Percentiles rank a stretch among this genome's conserved stretches.
Conservation (phyloP, 2,329 filamentous ascomycete genomes). For the Phaeosphaeria sp. region DNA sequence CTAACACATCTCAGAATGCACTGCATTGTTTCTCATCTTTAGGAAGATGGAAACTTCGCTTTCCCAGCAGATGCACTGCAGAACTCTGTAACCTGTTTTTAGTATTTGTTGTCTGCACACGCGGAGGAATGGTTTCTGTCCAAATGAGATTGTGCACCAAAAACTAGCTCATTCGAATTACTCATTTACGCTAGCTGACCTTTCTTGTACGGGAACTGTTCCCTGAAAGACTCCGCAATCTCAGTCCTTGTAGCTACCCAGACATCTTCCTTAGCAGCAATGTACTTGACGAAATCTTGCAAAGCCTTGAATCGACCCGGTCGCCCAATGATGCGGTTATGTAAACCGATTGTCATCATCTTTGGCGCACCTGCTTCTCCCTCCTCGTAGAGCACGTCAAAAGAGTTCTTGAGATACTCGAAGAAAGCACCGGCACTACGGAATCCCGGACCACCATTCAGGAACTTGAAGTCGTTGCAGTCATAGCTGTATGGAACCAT, state of each 20-base stretch:
- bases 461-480: conserved; percentile 62
- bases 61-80: too few species aligned
- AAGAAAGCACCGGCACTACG: conserved; percentile 54
- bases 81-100: not conserved
- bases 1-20: too few species aligned
- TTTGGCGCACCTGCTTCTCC: conserved; percentile 45
- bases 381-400: conserved; percentile 62
- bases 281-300: conserved; percentile 62
- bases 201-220: conserved; percentile 58
- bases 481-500: conserved; percentile 65
- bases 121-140: too few species aligned
- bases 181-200: conserved; percentile 41
- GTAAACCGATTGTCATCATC: conserved; percentile 65
- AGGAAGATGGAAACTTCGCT: too few species aligned
- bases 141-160: not conserved
- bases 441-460: conserved; percentile 54
- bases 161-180: not conserved
- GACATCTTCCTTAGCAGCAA: conserved; percentile 59
- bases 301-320: conserved; percentile 61
- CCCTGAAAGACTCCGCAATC: conserved; percentile 59
- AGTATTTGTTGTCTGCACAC: not conserved
- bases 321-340: conserved; percentile 61
- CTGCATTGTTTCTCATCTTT: too few species aligned
- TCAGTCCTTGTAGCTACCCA: conserved; percentile 63
- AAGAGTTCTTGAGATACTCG: conserved; percentile 58